Base-by-base conservation (phyloP, 2,329 filamentous ascomycete species). In the Botryosphaeria dothidea region DNA sequence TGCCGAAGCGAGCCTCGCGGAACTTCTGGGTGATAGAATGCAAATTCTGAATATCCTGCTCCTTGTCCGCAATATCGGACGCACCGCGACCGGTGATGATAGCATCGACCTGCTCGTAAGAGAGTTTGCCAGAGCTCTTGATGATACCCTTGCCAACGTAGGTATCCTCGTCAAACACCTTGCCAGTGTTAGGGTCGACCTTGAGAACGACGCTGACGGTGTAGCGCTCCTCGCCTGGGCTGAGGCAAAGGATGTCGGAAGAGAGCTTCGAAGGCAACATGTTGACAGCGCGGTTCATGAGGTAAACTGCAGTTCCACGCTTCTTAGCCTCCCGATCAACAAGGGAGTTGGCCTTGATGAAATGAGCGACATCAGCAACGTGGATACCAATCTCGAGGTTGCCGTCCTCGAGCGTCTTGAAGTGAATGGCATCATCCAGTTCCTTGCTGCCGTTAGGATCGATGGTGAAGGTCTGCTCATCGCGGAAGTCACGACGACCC, bases 301-400 rank as follows among this genome's bases (percentile, higher is more conserved):
- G 85, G 75, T 98, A 96, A 25, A 99, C 95, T 38, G 93, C 93
- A 65, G 93, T 98, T 67, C 94, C 94, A 69, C 95, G 92, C 85
- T 98, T 99, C 86, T 95, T 97, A 11, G 95, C 95, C 80, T 99
- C 95, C 52, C 95, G 90, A 74, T 99, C 95, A 58, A 98, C 93
- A 51, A 98, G 86, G 17, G 93, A 97, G 82, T 96, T 96, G 54
- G 90, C 85, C 85, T 98, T 98, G 77, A 99, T 92, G 75, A 99
- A 99, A 80, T 99, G 92, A 67, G 95, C 90, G 70, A 98, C 90
- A 78, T 99, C 95, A 34, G 94, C 89, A 74, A 99, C 92, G 79
- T 99, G 95, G 65, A 98, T 88, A 81, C 93, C 95, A 71, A 99
- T 91, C 77, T 99, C 94, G 68, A 97, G 89, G 78, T 92, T 91